These are phyloP conservation scores for Neobulgaria alba DNA, from an alignment of 2,329 filamentous ascomycete species.

Conservation along the genomic window DNA sequence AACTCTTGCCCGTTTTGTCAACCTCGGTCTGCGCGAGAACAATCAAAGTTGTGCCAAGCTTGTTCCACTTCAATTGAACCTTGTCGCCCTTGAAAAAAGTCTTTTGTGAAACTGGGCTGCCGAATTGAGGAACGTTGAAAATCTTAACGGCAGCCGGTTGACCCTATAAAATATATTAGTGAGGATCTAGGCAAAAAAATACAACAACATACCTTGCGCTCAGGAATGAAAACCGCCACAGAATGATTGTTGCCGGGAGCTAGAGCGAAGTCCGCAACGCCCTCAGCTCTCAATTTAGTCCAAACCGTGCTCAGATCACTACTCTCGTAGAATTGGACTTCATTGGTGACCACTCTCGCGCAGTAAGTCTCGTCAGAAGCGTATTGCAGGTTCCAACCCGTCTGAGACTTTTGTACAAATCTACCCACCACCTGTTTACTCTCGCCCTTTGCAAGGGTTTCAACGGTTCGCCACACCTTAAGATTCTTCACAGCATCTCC, in stretches of 20 bases:
- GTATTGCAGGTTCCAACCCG: constrained; percentile 96
- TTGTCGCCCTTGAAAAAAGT: constrained; percentile 99
- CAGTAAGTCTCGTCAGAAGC: constrained; percentile 89
- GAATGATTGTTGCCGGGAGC: constrained; percentile 85
- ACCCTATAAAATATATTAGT: constrained; percentile 48
- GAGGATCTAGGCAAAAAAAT: background rate
- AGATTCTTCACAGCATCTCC: constrained; percentile 94
- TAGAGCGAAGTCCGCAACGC: constrained; percentile 80
- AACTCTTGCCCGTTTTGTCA: constrained; percentile 97
- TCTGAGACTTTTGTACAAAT: constrained; percentile 94
- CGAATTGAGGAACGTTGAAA: constrained; percentile 86
- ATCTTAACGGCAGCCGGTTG: constrained; percentile 91
- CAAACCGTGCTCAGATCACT: constrained; percentile 77
- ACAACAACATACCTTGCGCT: constrained; percentile 79
- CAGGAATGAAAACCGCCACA: constrained; percentile 89
- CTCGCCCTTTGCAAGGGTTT: constrained; percentile 51
- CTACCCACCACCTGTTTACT: constrained; percentile 71
- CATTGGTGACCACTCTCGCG: constrained; percentile 88
- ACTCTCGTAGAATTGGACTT: constrained; percentile 95
- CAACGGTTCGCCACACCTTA: constrained; percentile 86
- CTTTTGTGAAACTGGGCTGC: constrained; percentile 81
- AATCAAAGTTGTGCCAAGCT: constrained; percentile 79
- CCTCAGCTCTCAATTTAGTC: constrained; percentile 92
- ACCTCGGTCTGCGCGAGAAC: constrained; percentile 97
- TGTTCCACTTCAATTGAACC: constrained; percentile 97